These are phyloP conservation scores for Hanseniaspora sp. DNA, from an alignment of 1,139 yeast genomes.

Conservation along the genomic window DNA sequence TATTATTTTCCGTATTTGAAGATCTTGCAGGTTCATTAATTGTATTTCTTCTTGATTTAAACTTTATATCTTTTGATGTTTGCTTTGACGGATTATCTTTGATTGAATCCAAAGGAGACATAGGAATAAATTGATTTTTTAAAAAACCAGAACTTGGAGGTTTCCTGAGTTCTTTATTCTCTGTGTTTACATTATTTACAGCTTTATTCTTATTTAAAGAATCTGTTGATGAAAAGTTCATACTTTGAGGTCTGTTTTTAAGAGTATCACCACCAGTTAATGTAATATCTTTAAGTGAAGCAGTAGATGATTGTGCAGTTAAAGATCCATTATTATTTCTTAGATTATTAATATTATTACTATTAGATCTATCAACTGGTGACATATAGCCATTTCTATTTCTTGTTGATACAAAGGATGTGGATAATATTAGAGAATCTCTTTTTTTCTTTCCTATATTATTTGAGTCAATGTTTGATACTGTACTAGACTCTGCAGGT, in stretches of 20 bases:
- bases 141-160: neutral
- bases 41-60: slow-evolving; percentile 12
- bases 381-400: neutral
- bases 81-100: neutral
- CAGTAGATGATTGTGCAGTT: neutral
- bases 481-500: neutral
- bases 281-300: neutral
- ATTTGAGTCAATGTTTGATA: neutral
- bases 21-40: neutral
- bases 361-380: slow-evolving; percentile 1
- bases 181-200: no score
- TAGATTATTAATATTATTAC: neutral
- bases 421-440: slow-evolving; percentile 27
- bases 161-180: neutral
- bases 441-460: slow-evolving; percentile 17
- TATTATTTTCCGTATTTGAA: neutral
- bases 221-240: neutral
- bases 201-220: neutral
- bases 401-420: slow-evolving; percentile 28
- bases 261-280: neutral
- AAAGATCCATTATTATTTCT: neutral
- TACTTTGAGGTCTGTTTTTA: neutral
- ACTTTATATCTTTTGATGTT: neutral
- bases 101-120: neutral
- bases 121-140: neutral